Conservation (phyloP, 371 early-diverging fungal species). For the Mycotypha africana region DNA sequence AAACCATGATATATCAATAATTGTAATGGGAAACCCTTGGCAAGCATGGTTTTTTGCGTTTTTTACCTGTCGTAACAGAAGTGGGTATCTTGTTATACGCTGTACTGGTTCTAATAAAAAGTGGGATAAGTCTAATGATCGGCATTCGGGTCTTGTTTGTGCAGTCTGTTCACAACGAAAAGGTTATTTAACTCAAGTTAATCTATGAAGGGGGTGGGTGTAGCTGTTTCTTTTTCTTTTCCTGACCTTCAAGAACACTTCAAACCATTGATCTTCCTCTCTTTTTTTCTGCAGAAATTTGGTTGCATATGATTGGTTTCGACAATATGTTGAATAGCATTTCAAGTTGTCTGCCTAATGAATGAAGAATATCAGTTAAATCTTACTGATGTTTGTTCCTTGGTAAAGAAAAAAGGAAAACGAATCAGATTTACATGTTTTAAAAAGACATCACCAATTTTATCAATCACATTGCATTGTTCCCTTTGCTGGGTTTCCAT, state of each 20-base stretch:
- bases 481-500: slow-evolving; percentile 58
- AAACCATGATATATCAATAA: background rate
- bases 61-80: slow-evolving; percentile 76
- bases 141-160: slow-evolving; percentile 67
- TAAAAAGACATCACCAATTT: slow-evolving; percentile 60
- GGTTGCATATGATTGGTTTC: slow-evolving; percentile 59
- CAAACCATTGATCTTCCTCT: slow-evolving; percentile 46
- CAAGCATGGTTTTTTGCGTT: too few relatives aligned
- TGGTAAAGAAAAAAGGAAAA: too few relatives aligned
- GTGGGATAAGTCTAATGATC: slow-evolving; percentile 76
- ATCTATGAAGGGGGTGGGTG: background rate
- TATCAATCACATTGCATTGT: slow-evolving; percentile 40
- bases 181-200: too few relatives aligned
- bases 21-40: too few relatives aligned
- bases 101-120: slow-evolving; percentile 92
- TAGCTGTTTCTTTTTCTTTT: background rate
- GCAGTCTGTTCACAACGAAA: slow-evolving; percentile 31
- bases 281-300: slow-evolving; percentile 60
- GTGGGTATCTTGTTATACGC: slow-evolving; percentile 88
- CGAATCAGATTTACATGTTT: slow-evolving; percentile 36
- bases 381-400: too few relatives aligned
- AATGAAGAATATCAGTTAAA: too few relatives aligned
- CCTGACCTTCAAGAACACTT: slow-evolving; percentile 62
- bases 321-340: slow-evolving; percentile 64
- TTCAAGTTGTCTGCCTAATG: slow-evolving; percentile 45